A percentile compares a stretch with the other conserved stretches of the same genome.
phyloP scores from a whole-genome alignment of 768 basidiomycete species.

The Holtermanniella nyarrowii region DNA sequence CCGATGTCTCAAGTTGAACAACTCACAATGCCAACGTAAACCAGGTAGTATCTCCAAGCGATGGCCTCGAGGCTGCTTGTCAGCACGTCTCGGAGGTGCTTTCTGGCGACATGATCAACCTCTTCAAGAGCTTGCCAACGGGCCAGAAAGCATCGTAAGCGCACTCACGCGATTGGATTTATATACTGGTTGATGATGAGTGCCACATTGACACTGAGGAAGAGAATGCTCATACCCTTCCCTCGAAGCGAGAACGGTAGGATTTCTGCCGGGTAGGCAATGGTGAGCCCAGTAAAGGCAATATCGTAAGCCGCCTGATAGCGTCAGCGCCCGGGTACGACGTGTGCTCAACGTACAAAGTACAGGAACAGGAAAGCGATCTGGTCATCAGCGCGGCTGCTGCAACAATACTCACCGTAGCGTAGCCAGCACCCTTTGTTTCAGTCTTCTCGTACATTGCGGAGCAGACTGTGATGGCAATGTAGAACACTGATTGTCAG shows the following conservation, averaged over 20 bases:
- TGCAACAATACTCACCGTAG: background rate
- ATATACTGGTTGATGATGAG: no score
- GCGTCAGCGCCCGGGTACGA: no score
- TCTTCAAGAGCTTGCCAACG: no score
- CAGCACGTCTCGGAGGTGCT: no score
- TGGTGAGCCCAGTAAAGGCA: constrained; percentile 12
- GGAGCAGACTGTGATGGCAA: background rate
- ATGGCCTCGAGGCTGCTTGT: constrained; percentile 13
- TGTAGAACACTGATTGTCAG: background rate
- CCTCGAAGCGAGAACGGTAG: constrained; percentile 9
- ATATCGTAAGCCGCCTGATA: constrained; percentile 12
- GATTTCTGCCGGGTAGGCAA: constrained; percentile 15
- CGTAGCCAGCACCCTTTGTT: background rate
- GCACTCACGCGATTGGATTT: no score
- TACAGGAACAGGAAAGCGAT: background rate
- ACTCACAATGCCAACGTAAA: background rate
- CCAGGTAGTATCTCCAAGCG: constrained; percentile 26
- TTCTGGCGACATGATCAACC: no score
- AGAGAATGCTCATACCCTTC: constrained; percentile 6
- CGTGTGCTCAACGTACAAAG: no score
- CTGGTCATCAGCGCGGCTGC: background rate
- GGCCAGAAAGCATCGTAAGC: no score
- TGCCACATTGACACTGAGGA: constrained; percentile 9
- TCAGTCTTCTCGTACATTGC: background rate
- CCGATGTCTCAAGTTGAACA: background rate